phyloP scores from a whole-genome alignment of 305 asterid genomes.

The Nicotiana rustica region DNA sequence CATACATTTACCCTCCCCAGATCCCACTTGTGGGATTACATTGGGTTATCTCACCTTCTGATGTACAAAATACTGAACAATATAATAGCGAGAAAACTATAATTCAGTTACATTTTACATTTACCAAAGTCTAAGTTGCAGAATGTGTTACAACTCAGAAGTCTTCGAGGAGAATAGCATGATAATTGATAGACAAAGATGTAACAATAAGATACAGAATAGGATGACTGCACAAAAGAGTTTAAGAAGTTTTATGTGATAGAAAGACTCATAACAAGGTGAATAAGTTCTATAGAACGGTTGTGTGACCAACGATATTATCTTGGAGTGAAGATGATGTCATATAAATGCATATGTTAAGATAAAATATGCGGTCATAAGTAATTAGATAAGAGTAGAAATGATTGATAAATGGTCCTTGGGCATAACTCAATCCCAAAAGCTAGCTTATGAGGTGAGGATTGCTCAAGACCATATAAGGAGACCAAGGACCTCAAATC shows the following conservation, averaged over 20 bases:
- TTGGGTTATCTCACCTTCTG: background rate
- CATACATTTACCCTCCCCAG: too few species aligned
- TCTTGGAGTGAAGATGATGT: conserved; percentile 4
- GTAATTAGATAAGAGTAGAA: conserved; percentile 9
- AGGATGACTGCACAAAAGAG: background rate
- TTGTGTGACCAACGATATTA: background rate
- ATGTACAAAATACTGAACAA: conserved; percentile 20
- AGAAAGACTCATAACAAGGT: background rate
- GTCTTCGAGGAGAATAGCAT: background rate
- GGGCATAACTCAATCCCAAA: too few species aligned
- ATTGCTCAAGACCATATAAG: too few species aligned
- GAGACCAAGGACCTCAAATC: too few species aligned
- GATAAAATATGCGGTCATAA: background rate
- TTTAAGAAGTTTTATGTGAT: background rate
- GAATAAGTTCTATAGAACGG: background rate
- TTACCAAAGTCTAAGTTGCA: background rate
- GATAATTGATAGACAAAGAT: background rate
- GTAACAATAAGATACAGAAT: background rate
- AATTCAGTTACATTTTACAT: conserved; percentile 2
- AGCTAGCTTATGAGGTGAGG: too few species aligned
- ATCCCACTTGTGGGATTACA: too few species aligned
- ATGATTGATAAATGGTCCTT: too few species aligned
- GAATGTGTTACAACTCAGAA: background rate
- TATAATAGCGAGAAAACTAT: background rate
- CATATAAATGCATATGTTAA: background rate